Conservation (phyloP, 208 protist species). For the Histomonas meleagridis region DNA sequence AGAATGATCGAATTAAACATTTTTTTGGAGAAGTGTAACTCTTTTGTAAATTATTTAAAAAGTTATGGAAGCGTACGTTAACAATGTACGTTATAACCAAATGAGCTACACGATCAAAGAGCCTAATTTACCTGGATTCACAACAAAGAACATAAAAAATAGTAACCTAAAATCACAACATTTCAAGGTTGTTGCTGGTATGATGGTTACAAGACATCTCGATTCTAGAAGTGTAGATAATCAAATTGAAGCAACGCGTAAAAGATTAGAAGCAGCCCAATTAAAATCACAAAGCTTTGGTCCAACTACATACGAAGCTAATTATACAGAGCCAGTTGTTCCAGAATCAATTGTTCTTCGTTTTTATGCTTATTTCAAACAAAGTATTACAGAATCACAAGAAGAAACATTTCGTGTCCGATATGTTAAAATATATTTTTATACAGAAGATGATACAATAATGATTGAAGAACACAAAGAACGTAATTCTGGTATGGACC, state of each 20-base stretch:
- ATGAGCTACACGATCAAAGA: no score
- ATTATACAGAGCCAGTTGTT: background rate
- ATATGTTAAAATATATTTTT: slow-evolving; percentile 73
- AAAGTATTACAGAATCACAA: slow-evolving; percentile 70
- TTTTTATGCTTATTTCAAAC: slow-evolving; percentile 80
- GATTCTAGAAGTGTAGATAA: background rate
- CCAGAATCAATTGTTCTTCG: slow-evolving; percentile 60
- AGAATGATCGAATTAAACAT: no score
- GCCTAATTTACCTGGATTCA: no score
- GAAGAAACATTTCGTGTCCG: slow-evolving; percentile 70
- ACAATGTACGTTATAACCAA: no score
- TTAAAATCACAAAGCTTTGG: background rate
- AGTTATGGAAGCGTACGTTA: no score
- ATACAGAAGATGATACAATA: slow-evolving; percentile 76
- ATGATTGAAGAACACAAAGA: slow-evolving; percentile 71
- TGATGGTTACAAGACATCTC: background rate
- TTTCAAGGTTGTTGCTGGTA: background rate
- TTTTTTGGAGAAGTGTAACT: no score
- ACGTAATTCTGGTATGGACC: slow-evolving; percentile 73
- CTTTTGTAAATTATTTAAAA: no score
- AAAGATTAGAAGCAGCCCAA: background rate
- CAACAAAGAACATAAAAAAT: no score
- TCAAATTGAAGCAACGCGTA: slow-evolving; percentile 4
- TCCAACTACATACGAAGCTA: background rate
- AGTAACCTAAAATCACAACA: background rate